Conservation (phyloP, 192 early-diverging fungal genomes). For the Umbelopsis sp. region DNA sequence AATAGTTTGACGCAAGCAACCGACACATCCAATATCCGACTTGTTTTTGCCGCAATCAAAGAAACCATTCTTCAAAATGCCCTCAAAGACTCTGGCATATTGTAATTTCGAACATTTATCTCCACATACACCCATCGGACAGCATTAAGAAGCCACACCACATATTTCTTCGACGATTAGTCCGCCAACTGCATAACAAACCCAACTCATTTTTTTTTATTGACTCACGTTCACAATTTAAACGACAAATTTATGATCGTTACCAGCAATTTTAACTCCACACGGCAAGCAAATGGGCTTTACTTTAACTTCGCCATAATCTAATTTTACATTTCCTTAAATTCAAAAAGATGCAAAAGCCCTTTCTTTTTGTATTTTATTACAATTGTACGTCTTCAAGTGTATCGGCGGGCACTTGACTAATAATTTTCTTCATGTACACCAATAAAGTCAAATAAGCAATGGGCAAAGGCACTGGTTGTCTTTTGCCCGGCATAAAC, state of each 20-base stretch:
- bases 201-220: neutral
- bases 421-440: neutral
- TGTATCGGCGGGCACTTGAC: constrained; percentile 21
- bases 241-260: too few species aligned
- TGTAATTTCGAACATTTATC: neutral
- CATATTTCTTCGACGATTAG: neutral
- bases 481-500: neutral
- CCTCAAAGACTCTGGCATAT: constrained; percentile 72
- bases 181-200: constrained; percentile 15
- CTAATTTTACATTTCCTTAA: neutral
- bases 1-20: constrained; percentile 85
- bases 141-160: neutral
- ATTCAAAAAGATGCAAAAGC: neutral
- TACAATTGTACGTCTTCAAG: neutral
- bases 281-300: too few species aligned
- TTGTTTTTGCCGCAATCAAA: constrained; percentile 90
- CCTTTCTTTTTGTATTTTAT: neutral
- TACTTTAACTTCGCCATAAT: neutral
- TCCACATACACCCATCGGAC: constrained; percentile 8
- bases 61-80: constrained; percentile 89
- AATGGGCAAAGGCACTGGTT: constrained; percentile 14
- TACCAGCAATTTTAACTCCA: neutral
- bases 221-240: constrained; percentile 2
- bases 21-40: constrained; percentile 84
- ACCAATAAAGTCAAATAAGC: neutral